phyloP scores from a whole-genome alignment of 495 filamentous ascomycete genomes.

The Xylaria grammica region DNA sequence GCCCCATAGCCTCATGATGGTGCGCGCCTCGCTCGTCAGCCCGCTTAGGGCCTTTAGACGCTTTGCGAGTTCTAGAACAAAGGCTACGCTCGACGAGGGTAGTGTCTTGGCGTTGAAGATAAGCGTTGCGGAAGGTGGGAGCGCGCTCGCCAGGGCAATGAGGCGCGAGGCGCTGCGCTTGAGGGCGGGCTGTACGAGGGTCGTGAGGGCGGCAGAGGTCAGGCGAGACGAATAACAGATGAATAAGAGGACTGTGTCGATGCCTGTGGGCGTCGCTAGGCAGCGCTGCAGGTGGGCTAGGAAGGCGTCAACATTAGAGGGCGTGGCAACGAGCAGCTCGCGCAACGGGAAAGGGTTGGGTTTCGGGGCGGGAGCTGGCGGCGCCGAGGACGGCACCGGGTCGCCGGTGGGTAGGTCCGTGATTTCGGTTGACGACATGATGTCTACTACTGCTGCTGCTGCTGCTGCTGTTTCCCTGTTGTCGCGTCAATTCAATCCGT shows the following conservation, averaged over 20 bases:
- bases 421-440: slow-evolving; percentile 32
- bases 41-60: slow-evolving; percentile 55
- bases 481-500: no score
- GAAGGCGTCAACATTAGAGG: slow-evolving; percentile 52
- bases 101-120: slow-evolving; percentile 39
- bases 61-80: slow-evolving; percentile 47
- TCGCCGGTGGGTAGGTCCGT: slow-evolving; percentile 47
- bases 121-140: slow-evolving; percentile 44
- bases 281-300: slow-evolving; percentile 60
- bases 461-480: background rate
- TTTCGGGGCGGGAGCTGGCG: slow-evolving; percentile 47
- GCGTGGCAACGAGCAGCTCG: slow-evolving; percentile 41
- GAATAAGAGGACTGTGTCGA: slow-evolving; percentile 66
- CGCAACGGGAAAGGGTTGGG: slow-evolving; percentile 37
- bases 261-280: slow-evolving; percentile 62
- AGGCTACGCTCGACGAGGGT: slow-evolving; percentile 46
- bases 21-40: slow-evolving; percentile 67
- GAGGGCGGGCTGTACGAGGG: slow-evolving; percentile 42
- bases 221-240: slow-evolving; percentile 69
- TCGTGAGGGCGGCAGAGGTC: slow-evolving; percentile 44
- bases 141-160: slow-evolving; percentile 45
- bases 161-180: slow-evolving; percentile 44
- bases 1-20: slow-evolving; percentile 79
- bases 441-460: slow-evolving; percentile 7
- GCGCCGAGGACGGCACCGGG: slow-evolving; percentile 41